A percentile compares a stretch with the other conserved stretches of the same genome.
Conservation (phyloP, 1,139 yeast genomes). For the Candida tropicalis region DNA sequence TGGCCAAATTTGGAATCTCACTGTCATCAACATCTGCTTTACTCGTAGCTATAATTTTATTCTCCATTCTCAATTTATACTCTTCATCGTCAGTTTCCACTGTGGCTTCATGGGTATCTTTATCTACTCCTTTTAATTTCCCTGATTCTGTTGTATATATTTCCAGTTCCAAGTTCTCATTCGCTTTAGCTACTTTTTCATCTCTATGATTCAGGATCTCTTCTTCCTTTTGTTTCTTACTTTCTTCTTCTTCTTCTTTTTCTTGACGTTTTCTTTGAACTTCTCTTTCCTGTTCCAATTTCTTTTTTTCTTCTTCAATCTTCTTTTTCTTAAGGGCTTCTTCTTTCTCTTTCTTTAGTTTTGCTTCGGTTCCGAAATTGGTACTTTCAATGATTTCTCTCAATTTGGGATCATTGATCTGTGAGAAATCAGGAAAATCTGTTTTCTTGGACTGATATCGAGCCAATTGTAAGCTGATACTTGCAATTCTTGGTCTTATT, state of each 20-base stretch:
- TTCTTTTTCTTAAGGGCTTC: constrained; percentile 10
- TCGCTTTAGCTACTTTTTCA: constrained; percentile 8
- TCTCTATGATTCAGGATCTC: constrained; percentile 1
- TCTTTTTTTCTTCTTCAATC: constrained; percentile 14
- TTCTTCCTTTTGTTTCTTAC: background rate
- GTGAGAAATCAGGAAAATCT: constrained; percentile 10
- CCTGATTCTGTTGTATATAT: constrained; percentile 11
- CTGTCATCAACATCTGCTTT: constrained; percentile 13
- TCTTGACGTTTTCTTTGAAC: constrained; percentile 10
- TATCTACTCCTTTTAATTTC: constrained; percentile 11
- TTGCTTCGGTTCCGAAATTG: constrained; percentile 22
- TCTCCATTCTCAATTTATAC: constrained; percentile 12
- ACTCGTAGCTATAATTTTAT: constrained; percentile 16
- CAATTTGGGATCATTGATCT: constrained; percentile 16
- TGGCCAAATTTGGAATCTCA: constrained; percentile 14
- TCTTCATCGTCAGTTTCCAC: constrained; percentile 7
- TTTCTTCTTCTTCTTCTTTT: constrained; percentile 9
- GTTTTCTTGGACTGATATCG: constrained; percentile 15
- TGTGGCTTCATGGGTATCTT: constrained; percentile 8
- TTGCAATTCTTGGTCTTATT: background rate
- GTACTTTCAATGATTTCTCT: constrained; percentile 25
- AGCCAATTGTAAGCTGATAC: background rate
- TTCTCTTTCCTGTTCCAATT: constrained; percentile 13
- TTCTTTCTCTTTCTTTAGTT: constrained; percentile 13
- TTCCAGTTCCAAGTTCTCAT: constrained; percentile 8